Conservation (phyloP, 2,329 filamentous ascomycete genomes). For the Calonectria pauciramosa region DNA sequence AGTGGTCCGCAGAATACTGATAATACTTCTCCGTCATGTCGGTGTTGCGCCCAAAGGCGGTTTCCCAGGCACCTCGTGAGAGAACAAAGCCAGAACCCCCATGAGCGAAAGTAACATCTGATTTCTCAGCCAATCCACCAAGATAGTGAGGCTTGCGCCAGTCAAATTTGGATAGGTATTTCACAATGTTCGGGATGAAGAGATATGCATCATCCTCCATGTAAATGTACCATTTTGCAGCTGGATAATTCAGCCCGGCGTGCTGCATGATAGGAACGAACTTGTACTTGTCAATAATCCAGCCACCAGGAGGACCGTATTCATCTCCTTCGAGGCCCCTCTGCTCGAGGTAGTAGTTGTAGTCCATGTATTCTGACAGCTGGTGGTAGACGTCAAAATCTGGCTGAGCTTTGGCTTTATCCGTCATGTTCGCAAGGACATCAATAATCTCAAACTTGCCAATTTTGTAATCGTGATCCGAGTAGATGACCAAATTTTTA, state of each 20-base stretch:
- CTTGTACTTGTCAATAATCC: slow-evolving; percentile 47
- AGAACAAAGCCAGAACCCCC: slow-evolving; percentile 43
- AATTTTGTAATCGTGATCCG: slow-evolving; percentile 35
- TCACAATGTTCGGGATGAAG: slow-evolving; percentile 38
- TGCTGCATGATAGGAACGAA: slow-evolving; percentile 44
- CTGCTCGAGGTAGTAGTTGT: slow-evolving; percentile 42
- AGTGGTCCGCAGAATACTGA: slow-evolving; percentile 40
- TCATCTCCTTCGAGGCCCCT: slow-evolving; percentile 40
- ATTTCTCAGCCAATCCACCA: slow-evolving; percentile 42
- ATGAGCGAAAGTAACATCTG: slow-evolving; percentile 41
- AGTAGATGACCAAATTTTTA: slow-evolving; percentile 41
- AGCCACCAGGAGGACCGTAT: slow-evolving; percentile 41
- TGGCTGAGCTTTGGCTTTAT: slow-evolving; percentile 23
- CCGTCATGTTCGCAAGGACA: slow-evolving; percentile 40
- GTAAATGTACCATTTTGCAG: slow-evolving; percentile 45
- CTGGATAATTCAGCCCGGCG: slow-evolving; percentile 39
- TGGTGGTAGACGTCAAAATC: slow-evolving; percentile 44
- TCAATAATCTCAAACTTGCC: slow-evolving; percentile 39
- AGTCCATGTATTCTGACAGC: slow-evolving; percentile 38
- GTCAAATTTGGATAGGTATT: slow-evolving; percentile 38
- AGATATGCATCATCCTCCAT: slow-evolving; percentile 45
- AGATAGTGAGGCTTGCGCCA: slow-evolving; percentile 38
- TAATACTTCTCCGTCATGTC: slow-evolving; percentile 38
- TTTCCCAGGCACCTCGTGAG: slow-evolving; percentile 43
- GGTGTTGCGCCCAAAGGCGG: slow-evolving; percentile 35